Evolutionary conservation across 2,329 filamentous ascomycete species (phyloP).

Genomic region (Nemania diffusa): DNA sequence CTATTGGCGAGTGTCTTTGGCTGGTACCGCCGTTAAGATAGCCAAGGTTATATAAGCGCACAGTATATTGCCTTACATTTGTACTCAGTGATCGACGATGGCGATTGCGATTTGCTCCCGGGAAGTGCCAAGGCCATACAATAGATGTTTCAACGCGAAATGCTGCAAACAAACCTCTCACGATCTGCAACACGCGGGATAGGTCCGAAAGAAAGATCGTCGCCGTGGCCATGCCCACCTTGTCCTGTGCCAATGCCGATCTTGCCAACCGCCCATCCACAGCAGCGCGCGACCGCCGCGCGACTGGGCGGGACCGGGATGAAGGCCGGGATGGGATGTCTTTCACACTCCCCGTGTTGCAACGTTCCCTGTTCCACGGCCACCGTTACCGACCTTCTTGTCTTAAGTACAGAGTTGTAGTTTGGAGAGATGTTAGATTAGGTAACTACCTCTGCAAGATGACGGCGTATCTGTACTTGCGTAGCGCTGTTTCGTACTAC

Average conservation of each 20-base stretch:
- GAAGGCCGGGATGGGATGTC: neutral
- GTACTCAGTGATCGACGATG: neutral
- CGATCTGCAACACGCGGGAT: conserved; percentile 4
- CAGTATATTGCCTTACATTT: neutral
- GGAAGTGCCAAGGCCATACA: conserved; percentile 4
- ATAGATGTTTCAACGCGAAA: conserved; percentile 16
- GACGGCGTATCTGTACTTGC: neutral
- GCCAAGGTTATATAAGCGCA: neutral
- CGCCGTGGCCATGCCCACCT: neutral
- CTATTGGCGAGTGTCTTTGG: too few relatives aligned
- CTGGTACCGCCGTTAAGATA: too few relatives aligned
- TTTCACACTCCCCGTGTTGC: conserved; percentile 16
- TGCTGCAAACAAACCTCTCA: conserved; percentile 9
- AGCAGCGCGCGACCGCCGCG: too few relatives aligned
- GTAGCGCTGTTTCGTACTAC: neutral
- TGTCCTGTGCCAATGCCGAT: neutral
- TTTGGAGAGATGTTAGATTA: neutral
- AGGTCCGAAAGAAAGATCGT: conserved; percentile 9
- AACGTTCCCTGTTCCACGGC: conserved; percentile 14
- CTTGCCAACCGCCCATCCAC: neutral
- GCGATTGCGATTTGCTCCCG: neutral
- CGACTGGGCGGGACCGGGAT: neutral
- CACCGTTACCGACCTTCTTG: neutral
- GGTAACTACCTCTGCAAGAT: neutral
- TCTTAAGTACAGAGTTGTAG: neutral